These are phyloP conservation scores for Penstemon eatonii DNA, from an alignment of 257 asterid species.

Conservation along the genomic window DNA sequence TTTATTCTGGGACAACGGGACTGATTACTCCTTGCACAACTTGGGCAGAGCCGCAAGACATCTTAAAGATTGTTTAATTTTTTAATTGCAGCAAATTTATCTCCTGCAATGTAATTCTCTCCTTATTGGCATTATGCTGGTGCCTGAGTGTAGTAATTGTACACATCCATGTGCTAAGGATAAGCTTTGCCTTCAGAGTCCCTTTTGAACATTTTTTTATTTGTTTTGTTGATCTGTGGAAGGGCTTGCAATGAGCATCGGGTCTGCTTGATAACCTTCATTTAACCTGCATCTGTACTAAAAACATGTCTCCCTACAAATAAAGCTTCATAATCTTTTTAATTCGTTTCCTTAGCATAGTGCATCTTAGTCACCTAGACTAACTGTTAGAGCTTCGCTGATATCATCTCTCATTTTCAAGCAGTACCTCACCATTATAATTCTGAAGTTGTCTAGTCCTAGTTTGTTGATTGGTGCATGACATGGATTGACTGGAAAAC, in stretches of 20 bases:
- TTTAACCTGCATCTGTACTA: slow-evolving; percentile 1
- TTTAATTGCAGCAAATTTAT: too few species aligned
- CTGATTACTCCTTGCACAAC: too few species aligned
- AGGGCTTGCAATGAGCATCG: not conserved
- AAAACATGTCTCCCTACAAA: not conserved
- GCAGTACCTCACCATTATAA: slow-evolving; percentile 44
- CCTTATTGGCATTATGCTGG: not conserved
- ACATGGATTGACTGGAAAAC: not conserved
- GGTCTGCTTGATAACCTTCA: not conserved
- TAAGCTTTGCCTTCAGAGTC: not conserved
- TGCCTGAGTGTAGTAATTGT: not conserved
- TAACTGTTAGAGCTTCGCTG: slow-evolving; percentile 45
- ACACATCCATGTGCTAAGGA: not conserved
- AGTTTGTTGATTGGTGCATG: slow-evolving; percentile 12
- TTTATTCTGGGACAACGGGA: too few species aligned
- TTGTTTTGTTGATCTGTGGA: not conserved
- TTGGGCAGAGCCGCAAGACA: too few species aligned
- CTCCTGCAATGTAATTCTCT: too few species aligned
- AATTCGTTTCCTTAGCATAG: not conserved
- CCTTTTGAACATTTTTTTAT: not conserved
- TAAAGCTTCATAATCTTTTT: not conserved
- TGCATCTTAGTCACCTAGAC: slow-evolving; percentile 28
- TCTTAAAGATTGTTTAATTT: too few species aligned
- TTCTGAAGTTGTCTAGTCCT: not conserved
- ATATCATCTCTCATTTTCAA: slow-evolving; percentile 42